phyloP scores from a whole-genome alignment of 163 green algal genomes.

The Scenedesmus sp. region DNA sequence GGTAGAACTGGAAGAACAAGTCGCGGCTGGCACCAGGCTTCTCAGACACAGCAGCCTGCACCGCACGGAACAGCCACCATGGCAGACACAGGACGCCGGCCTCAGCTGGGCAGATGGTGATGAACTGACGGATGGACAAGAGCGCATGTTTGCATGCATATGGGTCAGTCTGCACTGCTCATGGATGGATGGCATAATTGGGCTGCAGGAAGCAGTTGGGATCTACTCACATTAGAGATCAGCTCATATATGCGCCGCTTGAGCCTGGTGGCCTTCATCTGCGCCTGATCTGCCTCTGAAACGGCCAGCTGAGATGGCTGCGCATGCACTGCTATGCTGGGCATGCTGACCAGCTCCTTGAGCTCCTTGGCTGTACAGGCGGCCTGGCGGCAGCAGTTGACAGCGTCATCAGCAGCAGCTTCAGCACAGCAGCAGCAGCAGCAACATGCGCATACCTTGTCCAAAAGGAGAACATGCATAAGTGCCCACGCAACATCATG shows the following conservation, averaged over 20 bases:
- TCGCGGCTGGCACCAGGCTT: constrained; percentile 22
- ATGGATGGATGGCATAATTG: neutral
- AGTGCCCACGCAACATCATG: neutral
- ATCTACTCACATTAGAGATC: constrained; percentile 67
- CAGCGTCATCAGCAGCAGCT: neutral
- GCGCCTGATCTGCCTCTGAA: constrained; percentile 38
- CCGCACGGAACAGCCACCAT: neutral
- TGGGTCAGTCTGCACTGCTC: neutral
- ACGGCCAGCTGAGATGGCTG: constrained; percentile 55
- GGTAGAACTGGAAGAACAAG: constrained; percentile 71
- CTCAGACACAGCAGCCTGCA: constrained; percentile 9
- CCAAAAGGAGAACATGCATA: neutral
- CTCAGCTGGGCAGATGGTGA: neutral
- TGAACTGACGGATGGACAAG: neutral
- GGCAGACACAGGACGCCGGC: neutral
- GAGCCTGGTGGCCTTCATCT: constrained; percentile 71
- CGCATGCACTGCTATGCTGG: constrained; percentile 61
- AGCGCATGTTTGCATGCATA: neutral
- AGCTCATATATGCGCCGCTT: constrained; percentile 84
- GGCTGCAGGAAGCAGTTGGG: neutral
- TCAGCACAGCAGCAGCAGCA: neutral
- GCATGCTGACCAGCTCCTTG: constrained; percentile 87
- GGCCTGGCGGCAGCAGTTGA: constrained; percentile 61
- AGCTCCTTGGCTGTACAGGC: constrained; percentile 97
- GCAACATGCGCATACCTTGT: neutral